phyloP scores from a whole-genome alignment of 805 yeast genomes.

The Ogataea corticis region DNA sequence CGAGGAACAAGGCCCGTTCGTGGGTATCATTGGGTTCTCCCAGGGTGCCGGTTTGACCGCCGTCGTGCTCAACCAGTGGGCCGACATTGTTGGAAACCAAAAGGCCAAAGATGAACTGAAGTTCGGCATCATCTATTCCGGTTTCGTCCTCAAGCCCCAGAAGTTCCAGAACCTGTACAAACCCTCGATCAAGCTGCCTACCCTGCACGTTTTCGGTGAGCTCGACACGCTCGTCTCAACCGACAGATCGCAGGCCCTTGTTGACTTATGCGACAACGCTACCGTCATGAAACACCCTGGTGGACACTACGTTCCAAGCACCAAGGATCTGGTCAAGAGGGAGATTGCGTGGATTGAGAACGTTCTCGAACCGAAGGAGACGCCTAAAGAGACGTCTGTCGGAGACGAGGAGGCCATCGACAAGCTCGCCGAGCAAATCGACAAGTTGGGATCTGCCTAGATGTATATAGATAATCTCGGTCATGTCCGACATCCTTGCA shows the following conservation, averaged over 20 bases:
- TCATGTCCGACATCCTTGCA: not conserved
- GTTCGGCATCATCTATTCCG: slow-evolving; percentile 77
- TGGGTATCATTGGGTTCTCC: slow-evolving; percentile 87
- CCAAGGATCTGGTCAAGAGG: slow-evolving; percentile 46
- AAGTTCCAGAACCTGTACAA: slow-evolving; percentile 32
- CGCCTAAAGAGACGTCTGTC: not conserved
- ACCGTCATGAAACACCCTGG: slow-evolving; percentile 79
- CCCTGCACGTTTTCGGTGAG: slow-evolving; percentile 84
- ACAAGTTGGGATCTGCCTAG: slow-evolving; percentile 32
- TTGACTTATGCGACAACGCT: slow-evolving; percentile 52
- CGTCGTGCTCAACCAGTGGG: slow-evolving; percentile 59
- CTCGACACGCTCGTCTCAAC: slow-evolving; percentile 83
- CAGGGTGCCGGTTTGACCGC: slow-evolving; percentile 94
- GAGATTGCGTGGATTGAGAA: slow-evolving; percentile 37
- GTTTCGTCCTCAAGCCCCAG: slow-evolving; percentile 39
- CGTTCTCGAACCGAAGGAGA: slow-evolving; percentile 20
- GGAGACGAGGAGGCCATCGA: slow-evolving; percentile 25
- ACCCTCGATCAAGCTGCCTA: slow-evolving; percentile 33
- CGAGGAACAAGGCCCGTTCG: slow-evolving; percentile 74
- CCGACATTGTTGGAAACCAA: slow-evolving; percentile 48
- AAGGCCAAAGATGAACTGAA: slow-evolving; percentile 49
- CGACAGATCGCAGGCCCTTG: slow-evolving; percentile 64
- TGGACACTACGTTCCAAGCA: slow-evolving; percentile 94
- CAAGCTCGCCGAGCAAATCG: slow-evolving; percentile 28
- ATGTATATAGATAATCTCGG: not conserved